phyloP scores from a whole-genome alignment of 1,139 yeast species.

The Candida pseudoviswanathii region DNA sequence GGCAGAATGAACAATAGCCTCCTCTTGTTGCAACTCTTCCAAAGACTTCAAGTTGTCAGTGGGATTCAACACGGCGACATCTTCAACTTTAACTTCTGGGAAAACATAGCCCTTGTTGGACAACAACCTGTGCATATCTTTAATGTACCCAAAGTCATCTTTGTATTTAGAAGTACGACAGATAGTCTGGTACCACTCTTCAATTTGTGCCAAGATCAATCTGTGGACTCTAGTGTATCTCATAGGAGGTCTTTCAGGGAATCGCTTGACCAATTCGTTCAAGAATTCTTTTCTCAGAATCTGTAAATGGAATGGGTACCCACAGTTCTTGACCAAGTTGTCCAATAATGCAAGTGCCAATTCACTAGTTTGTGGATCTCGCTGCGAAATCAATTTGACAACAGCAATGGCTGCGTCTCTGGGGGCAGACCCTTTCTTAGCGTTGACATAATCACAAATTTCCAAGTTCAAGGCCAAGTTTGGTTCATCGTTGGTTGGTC shows the following conservation, averaged over 20 bases:
- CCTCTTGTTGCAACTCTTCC: constrained; percentile 90
- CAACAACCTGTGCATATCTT: constrained; percentile 93
- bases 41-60: constrained; percentile 84
- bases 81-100: constrained; percentile 89
- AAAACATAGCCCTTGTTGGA: constrained; percentile 86
- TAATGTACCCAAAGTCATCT: constrained; percentile 87
- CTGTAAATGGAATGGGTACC: constrained; percentile 94
- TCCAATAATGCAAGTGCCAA: constrained; percentile 67
- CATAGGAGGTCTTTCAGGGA: constrained; percentile 93
- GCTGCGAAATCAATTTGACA: constrained; percentile 78
- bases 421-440: constrained; percentile 88
- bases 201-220: constrained; percentile 84
- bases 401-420: constrained; percentile 93
- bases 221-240: constrained; percentile 83
- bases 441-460: constrained; percentile 90
- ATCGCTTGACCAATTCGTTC: constrained; percentile 87
- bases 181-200: constrained; percentile 96
- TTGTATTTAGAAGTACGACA: constrained; percentile 89
- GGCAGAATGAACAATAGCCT: constrained; percentile 89
- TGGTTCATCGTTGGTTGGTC: constrained; percentile 83
- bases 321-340: constrained; percentile 94
- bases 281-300: constrained; percentile 92
- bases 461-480: constrained; percentile 86
- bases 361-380: constrained; percentile 77
- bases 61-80: constrained; percentile 93